phyloP scores from a whole-genome alignment of 306 rosid species.

The Vigna hirtella region DNA sequence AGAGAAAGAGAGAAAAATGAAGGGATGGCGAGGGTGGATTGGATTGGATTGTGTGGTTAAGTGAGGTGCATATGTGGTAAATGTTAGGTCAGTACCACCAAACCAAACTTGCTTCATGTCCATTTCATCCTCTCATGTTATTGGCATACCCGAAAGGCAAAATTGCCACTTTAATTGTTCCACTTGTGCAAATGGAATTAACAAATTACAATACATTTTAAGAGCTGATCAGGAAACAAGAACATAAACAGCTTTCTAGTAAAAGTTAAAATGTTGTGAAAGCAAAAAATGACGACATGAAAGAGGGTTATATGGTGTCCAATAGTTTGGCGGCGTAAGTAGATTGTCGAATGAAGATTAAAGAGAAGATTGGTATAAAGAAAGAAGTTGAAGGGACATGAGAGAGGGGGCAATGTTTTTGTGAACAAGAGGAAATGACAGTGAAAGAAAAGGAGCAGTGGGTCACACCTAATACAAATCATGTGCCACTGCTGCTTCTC shows the following conservation, averaged over 20 bases:
- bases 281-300: background rate
- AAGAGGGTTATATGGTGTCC: background rate
- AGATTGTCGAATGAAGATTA: background rate
- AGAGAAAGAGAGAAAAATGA: background rate
- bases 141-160: conserved; percentile 5
- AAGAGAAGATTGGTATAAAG: conserved; percentile 10
- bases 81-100: conserved; percentile 20
- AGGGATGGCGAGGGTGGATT: background rate
- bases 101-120: conserved; percentile 6
- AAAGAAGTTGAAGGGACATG: conserved; percentile 1
- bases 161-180: background rate
- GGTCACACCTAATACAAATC: conserved; percentile 26
- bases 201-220: background rate
- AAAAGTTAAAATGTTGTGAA: background rate
- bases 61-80: conserved; percentile 6
- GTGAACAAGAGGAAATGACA: conserved; percentile 8
- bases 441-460: conserved; percentile 17
- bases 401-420: conserved; percentile 27
- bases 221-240: background rate
- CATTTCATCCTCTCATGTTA: conserved; percentile 11
- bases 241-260: background rate
- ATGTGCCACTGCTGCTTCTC: background rate
- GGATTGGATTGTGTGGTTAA: background rate
- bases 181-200: background rate
- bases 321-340: conserved; percentile 24